Conservation (phyloP, 371 early-diverging fungal species). For the Syncephalastrum monosporum region DNA sequence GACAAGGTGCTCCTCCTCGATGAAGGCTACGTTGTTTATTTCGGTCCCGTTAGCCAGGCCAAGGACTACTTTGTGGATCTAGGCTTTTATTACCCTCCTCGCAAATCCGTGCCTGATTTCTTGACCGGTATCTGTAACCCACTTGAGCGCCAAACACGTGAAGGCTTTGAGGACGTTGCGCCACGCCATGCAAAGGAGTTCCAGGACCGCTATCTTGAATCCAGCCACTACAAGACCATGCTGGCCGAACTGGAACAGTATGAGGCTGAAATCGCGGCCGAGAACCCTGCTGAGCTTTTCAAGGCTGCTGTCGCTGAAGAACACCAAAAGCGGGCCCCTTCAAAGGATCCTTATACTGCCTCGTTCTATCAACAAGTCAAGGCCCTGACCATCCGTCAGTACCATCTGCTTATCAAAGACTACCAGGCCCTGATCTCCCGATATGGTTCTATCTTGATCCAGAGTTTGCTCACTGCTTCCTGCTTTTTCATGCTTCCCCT, state of each 20-base stretch:
- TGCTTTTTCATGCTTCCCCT: conserved; percentile 59
- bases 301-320: conserved; percentile 46
- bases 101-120: conserved; percentile 68
- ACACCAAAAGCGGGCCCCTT: conserved; percentile 54
- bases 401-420: conserved; percentile 48
- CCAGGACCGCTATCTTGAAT: conserved; percentile 37
- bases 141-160: conserved; percentile 44
- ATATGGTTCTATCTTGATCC: conserved; percentile 53
- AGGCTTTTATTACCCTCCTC: conserved; percentile 56
- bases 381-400: conserved; percentile 56
- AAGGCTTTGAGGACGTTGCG: conserved; percentile 44
- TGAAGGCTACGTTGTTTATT: conserved; percentile 59
- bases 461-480: conserved; percentile 67
- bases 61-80: conserved; percentile 47
- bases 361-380: conserved; percentile 57
- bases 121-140: conserved; percentile 57
- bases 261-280: conserved; percentile 26
- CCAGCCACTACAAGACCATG: conserved; percentile 27
- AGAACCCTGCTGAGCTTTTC: conserved; percentile 44
- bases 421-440: conserved; percentile 46
- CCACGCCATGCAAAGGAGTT: conserved; percentile 55
- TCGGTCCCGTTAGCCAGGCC: conserved; percentile 51
- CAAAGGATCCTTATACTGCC: conserved; percentile 53
- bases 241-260: conserved; percentile 33
- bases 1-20: conserved; percentile 59